Conservation (phyloP, 768 basidiomycete species). For the Tricholoma terreum region DNA sequence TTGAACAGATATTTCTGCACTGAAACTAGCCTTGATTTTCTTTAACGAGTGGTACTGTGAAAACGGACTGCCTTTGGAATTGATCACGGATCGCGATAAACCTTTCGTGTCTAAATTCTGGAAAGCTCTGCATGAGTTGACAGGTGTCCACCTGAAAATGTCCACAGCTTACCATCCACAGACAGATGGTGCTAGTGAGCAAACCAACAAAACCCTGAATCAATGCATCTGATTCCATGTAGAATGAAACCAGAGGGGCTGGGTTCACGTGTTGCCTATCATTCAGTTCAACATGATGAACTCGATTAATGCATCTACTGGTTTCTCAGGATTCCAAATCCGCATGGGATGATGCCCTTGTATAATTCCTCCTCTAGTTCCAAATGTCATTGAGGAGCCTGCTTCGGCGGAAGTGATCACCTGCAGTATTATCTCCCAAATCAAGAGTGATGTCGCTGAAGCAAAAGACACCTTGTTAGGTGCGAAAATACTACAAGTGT, state of each 20-base stretch:
- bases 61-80: conserved; percentile 30
- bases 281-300: conserved; percentile 28
- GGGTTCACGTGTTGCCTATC: conserved; percentile 21
- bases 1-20: conserved; percentile 8
- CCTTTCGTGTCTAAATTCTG: conserved; percentile 30
- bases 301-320: conserved; percentile 14
- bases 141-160: conserved; percentile 11
- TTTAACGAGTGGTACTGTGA: conserved; percentile 18
- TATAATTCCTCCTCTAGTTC: conserved; percentile 20
- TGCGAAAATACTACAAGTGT: not conserved
- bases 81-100: conserved; percentile 12
- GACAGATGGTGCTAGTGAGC: conserved; percentile 31
- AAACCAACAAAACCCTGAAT: conserved; percentile 1
- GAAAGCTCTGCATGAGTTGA: conserved; percentile 13
- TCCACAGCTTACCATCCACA: conserved; percentile 34
- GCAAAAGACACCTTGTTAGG: conserved; percentile 14
- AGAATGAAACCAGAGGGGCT: conserved; percentile 25
- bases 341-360: conserved; percentile 17
- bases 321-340: conserved; percentile 1
- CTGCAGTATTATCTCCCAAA: conserved; percentile 5
- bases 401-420: not conserved
- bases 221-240: conserved; percentile 13
- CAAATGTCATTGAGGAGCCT: not conserved
- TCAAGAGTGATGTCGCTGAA: conserved; percentile 1
- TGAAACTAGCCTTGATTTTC: conserved; percentile 19